These are phyloP conservation scores for Stagonosporopsis vannaccii DNA, from an alignment of 2,329 filamentous ascomycete genomes.

Conservation along the genomic window DNA sequence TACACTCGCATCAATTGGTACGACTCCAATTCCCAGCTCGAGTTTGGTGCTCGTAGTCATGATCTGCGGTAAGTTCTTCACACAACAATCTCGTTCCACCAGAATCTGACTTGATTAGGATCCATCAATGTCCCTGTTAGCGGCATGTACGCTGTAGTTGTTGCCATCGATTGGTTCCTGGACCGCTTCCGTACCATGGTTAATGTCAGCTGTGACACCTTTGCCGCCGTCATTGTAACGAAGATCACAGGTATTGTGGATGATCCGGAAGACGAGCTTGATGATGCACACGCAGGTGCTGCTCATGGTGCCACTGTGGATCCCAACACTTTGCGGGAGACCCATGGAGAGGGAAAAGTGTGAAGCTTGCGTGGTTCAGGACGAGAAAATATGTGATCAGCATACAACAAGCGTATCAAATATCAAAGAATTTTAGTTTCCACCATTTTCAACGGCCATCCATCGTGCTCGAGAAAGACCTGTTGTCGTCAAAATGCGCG, in stretches of 20 bases:
- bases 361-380: not conserved
- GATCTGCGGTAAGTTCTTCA: constrained; percentile 52
- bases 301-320: constrained; percentile 10
- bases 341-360: constrained; percentile 18
- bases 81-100: not conserved
- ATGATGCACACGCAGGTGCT: constrained; percentile 18
- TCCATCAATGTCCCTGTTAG: constrained; percentile 56
- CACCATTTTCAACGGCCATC: not conserved
- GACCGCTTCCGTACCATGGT: constrained; percentile 62
- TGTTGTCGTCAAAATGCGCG: too few relatives aligned
- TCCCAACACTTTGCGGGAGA: constrained; percentile 17
- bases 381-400: not conserved
- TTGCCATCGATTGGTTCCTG: constrained; percentile 64
- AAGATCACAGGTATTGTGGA: constrained; percentile 50
- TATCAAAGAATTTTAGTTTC: not conserved
- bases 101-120: not conserved
- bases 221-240: constrained; percentile 51
- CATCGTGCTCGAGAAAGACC: not conserved
- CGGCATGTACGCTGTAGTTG: constrained; percentile 61
- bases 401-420: not conserved
- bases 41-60: constrained; percentile 62
- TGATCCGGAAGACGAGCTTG: constrained; percentile 22
- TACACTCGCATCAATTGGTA: constrained; percentile 61
- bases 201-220: constrained; percentile 62
- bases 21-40: constrained; percentile 62